Evolutionary conservation across 257 asterid genomes (phyloP).

Genomic region (Cordia subcordata): DNA sequence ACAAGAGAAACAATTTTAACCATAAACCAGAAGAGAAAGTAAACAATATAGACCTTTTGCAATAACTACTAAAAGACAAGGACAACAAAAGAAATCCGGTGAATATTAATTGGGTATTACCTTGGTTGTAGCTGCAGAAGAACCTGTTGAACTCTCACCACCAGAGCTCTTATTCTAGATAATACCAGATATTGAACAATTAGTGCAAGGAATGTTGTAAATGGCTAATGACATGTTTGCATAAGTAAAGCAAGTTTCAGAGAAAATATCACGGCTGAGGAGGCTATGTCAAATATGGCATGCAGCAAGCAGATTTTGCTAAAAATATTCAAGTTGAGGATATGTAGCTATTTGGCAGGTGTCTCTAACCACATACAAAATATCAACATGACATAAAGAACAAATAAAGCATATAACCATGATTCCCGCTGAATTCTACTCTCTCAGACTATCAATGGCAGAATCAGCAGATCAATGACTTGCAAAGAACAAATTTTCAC

Average conservation of each 20-base stretch:
- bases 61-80: not conserved
- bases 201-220: not conserved
- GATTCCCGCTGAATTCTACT: too few relatives aligned
- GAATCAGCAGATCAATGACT: too few relatives aligned
- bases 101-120: slow-evolving; percentile 20
- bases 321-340: too few relatives aligned
- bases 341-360: too few relatives aligned
- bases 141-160: slow-evolving; percentile 57
- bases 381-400: not conserved
- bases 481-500: slow-evolving; percentile 24
- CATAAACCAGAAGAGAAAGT: not conserved
- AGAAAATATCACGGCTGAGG: too few relatives aligned
- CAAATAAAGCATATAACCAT: not conserved
- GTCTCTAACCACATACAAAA: not conserved
- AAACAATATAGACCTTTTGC: not conserved
- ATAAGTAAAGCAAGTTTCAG: too few relatives aligned
- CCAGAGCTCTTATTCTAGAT: slow-evolving; percentile 50
- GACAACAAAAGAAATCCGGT: not conserved
- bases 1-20: too few relatives aligned
- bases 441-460: too few relatives aligned
- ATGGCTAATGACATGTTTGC: too few relatives aligned
- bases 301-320: too few relatives aligned
- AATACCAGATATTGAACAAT: slow-evolving; percentile 5
- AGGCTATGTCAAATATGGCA: too few relatives aligned
- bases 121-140: slow-evolving; percentile 48